Percentiles rank a stretch among this genome's conserved stretches.
Evolutionary conservation across 1,284 basidiomycete species (phyloP).

Genomic region (Amylostereum areolatum): DNA sequence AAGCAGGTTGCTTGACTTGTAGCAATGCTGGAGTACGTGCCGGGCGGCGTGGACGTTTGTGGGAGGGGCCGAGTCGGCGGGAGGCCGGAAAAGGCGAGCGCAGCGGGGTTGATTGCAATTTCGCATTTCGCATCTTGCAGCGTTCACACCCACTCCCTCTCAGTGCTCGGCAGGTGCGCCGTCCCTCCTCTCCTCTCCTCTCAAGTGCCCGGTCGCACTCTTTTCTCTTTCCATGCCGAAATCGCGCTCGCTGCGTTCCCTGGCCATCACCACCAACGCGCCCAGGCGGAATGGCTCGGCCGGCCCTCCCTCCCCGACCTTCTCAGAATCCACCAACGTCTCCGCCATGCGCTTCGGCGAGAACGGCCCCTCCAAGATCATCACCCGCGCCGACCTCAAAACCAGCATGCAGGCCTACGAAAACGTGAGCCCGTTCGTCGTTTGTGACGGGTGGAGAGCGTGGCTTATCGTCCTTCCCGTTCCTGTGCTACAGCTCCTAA

Average conservation of each 20-base stretch:
- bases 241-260: conserved; percentile 52
- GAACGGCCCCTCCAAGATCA: conserved; percentile 72
- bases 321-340: conserved; percentile 74
- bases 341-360: conserved; percentile 69
- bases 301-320: conserved; percentile 79
- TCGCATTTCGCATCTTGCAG: no score
- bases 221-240: conserved; percentile 64
- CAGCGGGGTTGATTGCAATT: no score
- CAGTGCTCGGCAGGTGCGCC: no score
- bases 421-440: conserved; percentile 43
- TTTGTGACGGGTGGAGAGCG: neutral
- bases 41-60: no score
- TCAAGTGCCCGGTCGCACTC: no score
- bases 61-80: no score
- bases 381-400: conserved; percentile 77
- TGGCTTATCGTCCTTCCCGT: no score
- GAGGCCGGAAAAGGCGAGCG: no score
- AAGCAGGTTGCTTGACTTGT: no score
- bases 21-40: no score
- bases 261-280: conserved; percentile 39
- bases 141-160: no score
- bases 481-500: conserved; percentile 55
- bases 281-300: conserved; percentile 39
- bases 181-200: no score
- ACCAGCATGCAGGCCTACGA: conserved; percentile 75